Conservation (phyloP, 306 rosid species). For the Abrus precatorius region DNA sequence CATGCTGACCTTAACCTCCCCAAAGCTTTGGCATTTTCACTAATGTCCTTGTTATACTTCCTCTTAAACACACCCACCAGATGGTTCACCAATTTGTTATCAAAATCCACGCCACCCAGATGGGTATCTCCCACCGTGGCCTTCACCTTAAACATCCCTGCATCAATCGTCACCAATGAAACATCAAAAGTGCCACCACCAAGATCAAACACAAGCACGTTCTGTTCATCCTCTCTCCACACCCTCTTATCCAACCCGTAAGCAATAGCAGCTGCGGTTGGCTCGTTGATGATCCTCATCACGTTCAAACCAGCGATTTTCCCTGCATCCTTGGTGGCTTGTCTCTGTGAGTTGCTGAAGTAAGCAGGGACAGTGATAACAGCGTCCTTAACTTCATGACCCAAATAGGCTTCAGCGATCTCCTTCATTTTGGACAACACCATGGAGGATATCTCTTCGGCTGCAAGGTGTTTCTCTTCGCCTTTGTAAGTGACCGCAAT, state of each 20-base stretch:
- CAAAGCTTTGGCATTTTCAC: constrained; percentile 45
- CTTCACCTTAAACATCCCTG: constrained; percentile 57
- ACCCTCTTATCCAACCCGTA: constrained; percentile 53
- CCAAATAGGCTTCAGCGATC: constrained; percentile 45
- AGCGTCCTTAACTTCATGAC: constrained; percentile 38
- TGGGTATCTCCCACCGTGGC: constrained; percentile 54
- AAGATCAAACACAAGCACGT: constrained; percentile 59
- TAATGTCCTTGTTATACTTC: constrained; percentile 47
- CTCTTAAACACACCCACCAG: constrained; percentile 32
- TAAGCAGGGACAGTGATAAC: constrained; percentile 63
- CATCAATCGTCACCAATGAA: constrained; percentile 52
- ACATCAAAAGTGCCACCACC: constrained; percentile 64
- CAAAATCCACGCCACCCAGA: constrained; percentile 57
- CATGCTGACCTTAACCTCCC: constrained; percentile 48
- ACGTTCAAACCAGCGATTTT: constrained; percentile 53
- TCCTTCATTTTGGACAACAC: constrained; percentile 54
- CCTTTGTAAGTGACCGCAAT: constrained; percentile 44
- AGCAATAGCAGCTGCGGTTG: constrained; percentile 61
- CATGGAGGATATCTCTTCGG: constrained; percentile 57
- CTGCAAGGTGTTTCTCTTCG: constrained; percentile 46
- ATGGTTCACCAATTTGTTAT: constrained; percentile 48
- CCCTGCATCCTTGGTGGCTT: constrained; percentile 60
- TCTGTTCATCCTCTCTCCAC: constrained; percentile 50
- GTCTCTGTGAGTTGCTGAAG: constrained; percentile 60
- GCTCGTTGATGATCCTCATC: constrained; percentile 58